Evolutionary conservation across 2,329 filamentous ascomycete species (phyloP), one percentile per base, ranked within the genome.

Genomic region (Dothiorella sarmentorum): DNA sequence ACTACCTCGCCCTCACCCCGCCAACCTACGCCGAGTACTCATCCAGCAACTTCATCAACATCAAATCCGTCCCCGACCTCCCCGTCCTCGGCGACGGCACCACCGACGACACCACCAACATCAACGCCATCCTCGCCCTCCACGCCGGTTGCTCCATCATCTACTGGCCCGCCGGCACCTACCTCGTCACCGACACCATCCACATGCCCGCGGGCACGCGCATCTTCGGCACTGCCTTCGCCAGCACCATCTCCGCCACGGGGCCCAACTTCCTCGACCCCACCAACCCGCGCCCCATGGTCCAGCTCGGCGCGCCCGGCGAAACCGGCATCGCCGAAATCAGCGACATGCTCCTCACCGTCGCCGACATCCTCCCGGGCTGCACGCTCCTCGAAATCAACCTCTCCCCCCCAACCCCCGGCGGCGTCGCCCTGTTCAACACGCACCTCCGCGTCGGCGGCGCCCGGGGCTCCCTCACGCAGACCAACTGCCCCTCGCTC

Each of bases 371-470:
- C 3, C 37, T 59, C 17, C 57, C 24, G 15, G 57, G 57, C n/a
- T 59, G 57, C 35, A 59, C 53, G 24, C 47, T 59, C 1, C 63
- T 82, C 10, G 75, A 82, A 66, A 72, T 81, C 38, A 82, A 83
- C 66, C 78, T 82, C 67, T 27, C 57, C 2, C 37, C 37, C 57
- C 3, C 7, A 74, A 76, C 5, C 0, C 75, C 76, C 2, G 80
- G 79, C 3, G 78, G 82, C 42, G 81, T 84, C 2, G 81, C 74
- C 2, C 64, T 59, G 27, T 73, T 67, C 65, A 71, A 72, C 62
- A 63, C 63, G 24, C 69, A 73, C 60, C 69, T 69, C 53, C 68
- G 72, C 22, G 61, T 75, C 31, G 72, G 72, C 26, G 72, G 72
- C 17, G 66, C 70, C 7, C 63, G 63, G 13, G 72, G 70, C 26